phyloP scores from a whole-genome alignment of 2,329 filamentous ascomycete species.

The Aspergillus luchuensis region DNA sequence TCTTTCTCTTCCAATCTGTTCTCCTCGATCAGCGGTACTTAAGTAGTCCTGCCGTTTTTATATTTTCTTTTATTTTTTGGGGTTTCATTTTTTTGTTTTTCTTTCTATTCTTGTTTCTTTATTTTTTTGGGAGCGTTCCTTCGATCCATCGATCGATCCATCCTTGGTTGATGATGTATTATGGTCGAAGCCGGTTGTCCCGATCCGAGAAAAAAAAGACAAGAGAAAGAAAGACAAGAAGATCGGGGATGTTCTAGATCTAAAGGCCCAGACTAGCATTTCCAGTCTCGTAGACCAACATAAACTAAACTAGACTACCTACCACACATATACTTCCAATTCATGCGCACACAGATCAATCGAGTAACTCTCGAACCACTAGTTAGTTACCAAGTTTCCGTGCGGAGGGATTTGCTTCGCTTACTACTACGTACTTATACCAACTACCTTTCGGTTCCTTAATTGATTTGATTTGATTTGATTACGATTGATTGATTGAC shows the following conservation, averaged over 20 bases:
- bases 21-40: conserved; percentile 17
- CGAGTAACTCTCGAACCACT: too few species aligned
- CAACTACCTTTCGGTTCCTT: neutral
- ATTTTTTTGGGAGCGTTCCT: neutral
- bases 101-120: neutral
- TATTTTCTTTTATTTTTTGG: neutral
- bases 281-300: conserved; percentile 10
- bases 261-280: conserved; percentile 8
- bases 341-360: too few species aligned
- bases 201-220: neutral
- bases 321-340: conserved; percentile 1
- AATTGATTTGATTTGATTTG: too few species aligned
- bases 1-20: too few species aligned
- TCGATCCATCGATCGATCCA: neutral
- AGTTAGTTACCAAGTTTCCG: too few species aligned
- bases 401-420: too few species aligned
- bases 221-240: neutral
- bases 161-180: neutral
- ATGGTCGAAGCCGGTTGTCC: conserved; percentile 12
- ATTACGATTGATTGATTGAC: too few species aligned
- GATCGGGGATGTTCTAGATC: conserved; percentile 20
- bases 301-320: too few species aligned
- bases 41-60: conserved; percentile 15
- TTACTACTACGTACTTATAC: neutral
- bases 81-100: neutral